phyloP scores from a whole-genome alignment of 73 alveolate species.

The Paramecium octaurelia region DNA sequence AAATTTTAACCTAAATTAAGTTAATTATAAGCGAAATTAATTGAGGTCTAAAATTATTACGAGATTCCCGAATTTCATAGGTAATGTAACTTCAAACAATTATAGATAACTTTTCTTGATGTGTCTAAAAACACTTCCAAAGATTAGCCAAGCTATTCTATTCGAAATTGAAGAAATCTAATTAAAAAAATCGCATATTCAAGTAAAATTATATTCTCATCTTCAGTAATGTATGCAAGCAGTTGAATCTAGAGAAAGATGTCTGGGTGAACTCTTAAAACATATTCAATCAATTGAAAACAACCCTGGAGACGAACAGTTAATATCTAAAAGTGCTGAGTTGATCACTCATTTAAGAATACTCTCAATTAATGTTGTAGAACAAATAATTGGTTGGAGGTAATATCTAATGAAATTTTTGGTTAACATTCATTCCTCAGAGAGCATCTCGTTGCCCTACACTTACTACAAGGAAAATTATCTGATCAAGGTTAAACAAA shows the following conservation, averaged over 20 bases:
- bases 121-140: conserved; percentile 3
- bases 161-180: conserved; percentile 20
- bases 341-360: conserved; percentile 20
- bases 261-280: neutral
- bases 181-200: neutral
- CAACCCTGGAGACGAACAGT: neutral
- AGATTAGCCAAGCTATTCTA: neutral
- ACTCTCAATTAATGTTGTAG: neutral
- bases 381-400: neutral
- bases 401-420: neutral
- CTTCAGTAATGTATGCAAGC: conserved; percentile 11
- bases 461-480: neutral
- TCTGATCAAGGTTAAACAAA: neutral
- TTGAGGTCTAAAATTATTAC: neutral
- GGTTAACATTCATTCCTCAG: neutral
- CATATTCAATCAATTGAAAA: neutral
- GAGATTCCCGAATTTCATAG: conserved; percentile 33
- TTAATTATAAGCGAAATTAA: neutral
- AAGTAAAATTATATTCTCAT: neutral
- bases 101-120: neutral
- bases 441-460: neutral
- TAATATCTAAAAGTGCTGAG: conserved; percentile 5
- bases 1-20: neutral
- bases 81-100: neutral
- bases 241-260: neutral